Evolutionary conservation across 352 stramenopile species (phyloP).

Genomic region (Phytophthora nicotianae): DNA sequence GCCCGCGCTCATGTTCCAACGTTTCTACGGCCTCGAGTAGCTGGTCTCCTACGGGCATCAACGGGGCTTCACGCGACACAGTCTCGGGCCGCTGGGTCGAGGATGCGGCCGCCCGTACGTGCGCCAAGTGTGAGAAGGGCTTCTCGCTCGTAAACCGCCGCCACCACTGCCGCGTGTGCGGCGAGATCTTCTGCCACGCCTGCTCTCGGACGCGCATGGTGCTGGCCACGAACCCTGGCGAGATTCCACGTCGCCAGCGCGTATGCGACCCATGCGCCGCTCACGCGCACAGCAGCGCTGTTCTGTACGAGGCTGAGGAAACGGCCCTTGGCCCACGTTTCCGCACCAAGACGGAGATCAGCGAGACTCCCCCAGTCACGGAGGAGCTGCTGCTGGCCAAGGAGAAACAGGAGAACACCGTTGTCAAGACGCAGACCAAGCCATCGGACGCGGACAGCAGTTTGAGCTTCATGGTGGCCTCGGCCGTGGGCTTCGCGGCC

Average conservation of each 20-base stretch:
- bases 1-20: constrained; percentile 62
- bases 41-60: constrained; percentile 59
- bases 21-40: constrained; percentile 71
- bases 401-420: neutral
- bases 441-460: constrained; percentile 33
- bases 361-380: constrained; percentile 25
- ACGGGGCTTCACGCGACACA: constrained; percentile 49
- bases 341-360: constrained; percentile 38
- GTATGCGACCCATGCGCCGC: constrained; percentile 74
- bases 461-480: constrained; percentile 59
- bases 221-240: constrained; percentile 66
- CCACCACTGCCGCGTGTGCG: constrained; percentile 85
- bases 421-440: neutral
- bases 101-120: constrained; percentile 54
- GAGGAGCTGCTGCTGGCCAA: constrained; percentile 29
- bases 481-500: constrained; percentile 59
- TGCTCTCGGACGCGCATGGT: constrained; percentile 85
- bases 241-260: constrained; percentile 72
- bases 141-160: constrained; percentile 82
- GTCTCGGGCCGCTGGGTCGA: constrained; percentile 77
- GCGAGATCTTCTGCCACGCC: constrained; percentile 82
- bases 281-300: constrained; percentile 66
- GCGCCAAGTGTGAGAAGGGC: constrained; percentile 66
- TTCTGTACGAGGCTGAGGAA: constrained; percentile 66
- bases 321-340: constrained; percentile 34